Conservation (phyloP, 2,329 filamentous ascomycete species). For the Mycosphaerella arachidis region DNA sequence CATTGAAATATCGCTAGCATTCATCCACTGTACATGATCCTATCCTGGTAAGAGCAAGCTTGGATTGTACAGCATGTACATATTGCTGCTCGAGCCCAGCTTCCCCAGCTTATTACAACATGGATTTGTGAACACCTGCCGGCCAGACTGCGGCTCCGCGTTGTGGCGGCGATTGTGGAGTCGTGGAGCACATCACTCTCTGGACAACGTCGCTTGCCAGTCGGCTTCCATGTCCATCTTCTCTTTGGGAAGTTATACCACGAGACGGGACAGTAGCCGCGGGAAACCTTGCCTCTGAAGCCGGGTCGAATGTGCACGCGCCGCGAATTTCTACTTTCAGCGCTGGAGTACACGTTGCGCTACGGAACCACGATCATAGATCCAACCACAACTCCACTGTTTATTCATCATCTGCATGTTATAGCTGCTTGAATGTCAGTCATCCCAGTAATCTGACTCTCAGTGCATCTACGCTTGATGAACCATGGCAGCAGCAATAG, state of each 20-base stretch:
- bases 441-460: neutral
- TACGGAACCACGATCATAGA: neutral
- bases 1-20: no score
- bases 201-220: neutral
- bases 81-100: neutral
- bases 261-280: neutral
- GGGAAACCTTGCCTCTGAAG: neutral
- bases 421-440: neutral
- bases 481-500: conserved; percentile 18
- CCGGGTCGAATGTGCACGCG: neutral
- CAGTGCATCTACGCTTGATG: neutral
- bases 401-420: neutral
- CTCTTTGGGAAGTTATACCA: neutral
- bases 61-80: neutral
- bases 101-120: neutral
- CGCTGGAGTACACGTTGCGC: neutral
- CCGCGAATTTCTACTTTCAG: conserved; percentile 2
- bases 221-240: neutral
- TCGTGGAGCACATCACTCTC: neutral
- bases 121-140: neutral
- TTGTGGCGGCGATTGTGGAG: neutral
- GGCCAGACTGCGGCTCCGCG: neutral
- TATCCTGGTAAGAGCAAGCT: no score
- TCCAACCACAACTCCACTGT: neutral
- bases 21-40: no score